These are phyloP conservation scores for Ramaria sp. DNA, from an alignment of 768 basidiomycete species.

Conservation along the genomic window DNA sequence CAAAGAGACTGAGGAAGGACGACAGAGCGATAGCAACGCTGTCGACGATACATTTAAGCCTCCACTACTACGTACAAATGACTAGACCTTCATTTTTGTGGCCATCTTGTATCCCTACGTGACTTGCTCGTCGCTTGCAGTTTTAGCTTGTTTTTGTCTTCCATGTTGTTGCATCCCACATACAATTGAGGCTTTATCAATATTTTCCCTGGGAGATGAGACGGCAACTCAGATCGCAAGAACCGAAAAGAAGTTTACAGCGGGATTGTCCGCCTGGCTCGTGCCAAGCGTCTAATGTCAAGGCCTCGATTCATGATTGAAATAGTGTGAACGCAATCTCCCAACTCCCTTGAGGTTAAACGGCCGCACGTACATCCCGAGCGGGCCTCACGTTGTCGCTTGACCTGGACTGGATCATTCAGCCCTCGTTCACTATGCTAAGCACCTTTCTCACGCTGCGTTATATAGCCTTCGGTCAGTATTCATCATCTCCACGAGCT, in stretches of 20 bases:
- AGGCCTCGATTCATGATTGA: background rate
- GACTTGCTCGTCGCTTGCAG: too few species aligned
- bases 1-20: background rate
- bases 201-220: background rate
- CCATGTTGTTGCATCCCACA: background rate
- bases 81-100: background rate
- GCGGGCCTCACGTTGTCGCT: constrained; percentile 6
- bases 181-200: background rate
- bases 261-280: background rate
- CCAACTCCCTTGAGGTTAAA: background rate
- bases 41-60: background rate
- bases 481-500: background rate
- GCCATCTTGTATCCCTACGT: too few species aligned
- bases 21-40: background rate
- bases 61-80: background rate
- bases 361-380: background rate
- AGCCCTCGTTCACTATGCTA: constrained; percentile 31
- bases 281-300: background rate
- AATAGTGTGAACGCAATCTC: background rate
- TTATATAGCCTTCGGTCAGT: constrained; percentile 51
- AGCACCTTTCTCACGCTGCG: constrained; percentile 39
- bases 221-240: background rate
- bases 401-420: constrained; percentile 6
- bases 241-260: background rate
- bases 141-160: background rate